A percentile compares a stretch with the other conserved stretches of the same genome.
Evolutionary conservation across 805 yeast genomes (phyloP).

Genomic region (Candida chauliodis): DNA sequence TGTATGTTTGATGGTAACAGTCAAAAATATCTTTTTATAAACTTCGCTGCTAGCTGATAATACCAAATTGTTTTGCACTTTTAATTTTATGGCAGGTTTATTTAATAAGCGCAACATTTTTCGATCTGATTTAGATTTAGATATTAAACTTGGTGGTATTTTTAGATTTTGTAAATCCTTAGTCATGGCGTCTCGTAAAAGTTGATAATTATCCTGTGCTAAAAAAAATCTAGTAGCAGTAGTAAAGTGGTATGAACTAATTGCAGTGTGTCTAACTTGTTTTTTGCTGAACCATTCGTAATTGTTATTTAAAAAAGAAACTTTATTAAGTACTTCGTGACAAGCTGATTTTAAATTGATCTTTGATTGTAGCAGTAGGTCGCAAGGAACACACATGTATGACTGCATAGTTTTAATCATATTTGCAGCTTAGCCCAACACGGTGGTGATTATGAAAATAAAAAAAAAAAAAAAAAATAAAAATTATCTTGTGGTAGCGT

Average conservation of each 20-base stretch:
- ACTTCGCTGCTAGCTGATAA: slow-evolving; percentile 4
- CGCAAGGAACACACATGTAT: slow-evolving; percentile 9
- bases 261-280: not conserved
- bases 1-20: not conserved
- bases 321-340: not conserved
- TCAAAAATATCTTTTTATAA: slow-evolving; percentile 6
- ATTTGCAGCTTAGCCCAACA: slow-evolving; percentile 1
- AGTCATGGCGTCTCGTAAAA: not conserved
- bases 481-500: too few relatives aligned
- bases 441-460: not conserved
- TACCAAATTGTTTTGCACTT: not conserved
- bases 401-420: not conserved
- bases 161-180: not conserved
- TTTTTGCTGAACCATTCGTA: slow-evolving; percentile 1
- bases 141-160: slow-evolving; percentile 1
- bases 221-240: not conserved
- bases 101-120: not conserved
- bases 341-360: slow-evolving; percentile 1
- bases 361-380: not conserved
- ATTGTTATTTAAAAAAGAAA: slow-evolving; percentile 2
- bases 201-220: not conserved
- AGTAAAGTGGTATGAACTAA: not conserved
- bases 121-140: not conserved
- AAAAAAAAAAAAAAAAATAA: too few relatives aligned
- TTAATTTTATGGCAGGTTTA: not conserved